Base-by-base conservation (phyloP, 2,329 filamentous ascomycete genomes). In the Lasiodiplodia gonubiensis region DNA sequence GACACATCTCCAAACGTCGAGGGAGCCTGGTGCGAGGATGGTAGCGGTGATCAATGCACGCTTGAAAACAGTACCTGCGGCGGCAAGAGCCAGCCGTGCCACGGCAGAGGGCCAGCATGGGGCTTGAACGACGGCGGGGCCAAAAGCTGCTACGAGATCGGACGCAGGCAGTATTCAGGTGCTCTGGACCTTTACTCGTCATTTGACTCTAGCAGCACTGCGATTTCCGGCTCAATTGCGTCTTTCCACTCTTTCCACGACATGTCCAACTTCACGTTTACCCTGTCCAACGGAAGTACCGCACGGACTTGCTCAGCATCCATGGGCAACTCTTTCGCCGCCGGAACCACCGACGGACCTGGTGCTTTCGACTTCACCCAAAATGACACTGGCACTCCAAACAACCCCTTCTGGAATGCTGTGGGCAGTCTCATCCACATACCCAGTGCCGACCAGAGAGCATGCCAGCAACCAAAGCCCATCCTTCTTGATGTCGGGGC, bases 311-410 rank as follows among this genome's bases (percentile, higher is more conserved):
- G 94, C 72, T 90, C 93, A 3, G 94, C 94, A 0, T 93, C 93
- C 0, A 82, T 98, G 68, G 94, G 94, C 6, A 97, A 95, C 76
- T 94, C 92, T 0, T 98, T 98, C 76, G 94, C 94, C 0, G 94
- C 92, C 0, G 94, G 94, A 12, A 98, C 94, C 0, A 92, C 92
- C 0, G 94, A 98, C 76, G 93, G 94, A 6, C 94, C 94, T 0
- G 94, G 94, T 0, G 89, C 89, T 0, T 97, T 97, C 74, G 94
- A 98, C 79, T 97, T 98, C 76, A 95, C 92, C 1, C 94, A 98
- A 75, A 94, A 93, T 71, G 87, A 92, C 70, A 89, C 90, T 0
- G 89, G 89, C 37, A 83, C 87, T n/a, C 90, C 92, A 0, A 86
- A 89, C 49, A 94, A 91, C 70, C 93, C 93, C 0, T 80, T 97